Conservation (phyloP, 2,329 filamentous ascomycete species). For the Ophiostoma fasciatum region DNA sequence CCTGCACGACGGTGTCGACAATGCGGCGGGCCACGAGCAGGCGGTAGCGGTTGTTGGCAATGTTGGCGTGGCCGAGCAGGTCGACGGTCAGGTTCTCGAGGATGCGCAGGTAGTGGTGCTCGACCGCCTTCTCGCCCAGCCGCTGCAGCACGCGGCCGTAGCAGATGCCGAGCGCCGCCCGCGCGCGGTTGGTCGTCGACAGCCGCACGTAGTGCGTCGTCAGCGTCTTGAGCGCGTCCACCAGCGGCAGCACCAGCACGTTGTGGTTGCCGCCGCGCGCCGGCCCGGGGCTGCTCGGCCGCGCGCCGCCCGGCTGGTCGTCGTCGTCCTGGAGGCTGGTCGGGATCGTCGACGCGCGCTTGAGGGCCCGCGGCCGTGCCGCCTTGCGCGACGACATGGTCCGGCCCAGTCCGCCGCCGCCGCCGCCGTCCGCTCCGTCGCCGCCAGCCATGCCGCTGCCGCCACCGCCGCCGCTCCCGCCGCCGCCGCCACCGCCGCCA, state of each 20-base stretch:
- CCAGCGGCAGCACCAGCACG: conserved; percentile 53
- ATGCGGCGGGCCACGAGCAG: conserved; percentile 74
- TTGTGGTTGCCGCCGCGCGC: conserved; percentile 56
- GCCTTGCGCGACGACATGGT: conserved; percentile 50
- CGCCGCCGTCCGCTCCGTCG: not conserved
- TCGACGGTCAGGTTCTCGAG: conserved; percentile 69
- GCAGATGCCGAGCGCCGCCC: conserved; percentile 74
- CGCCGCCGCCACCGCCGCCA: not conserved
- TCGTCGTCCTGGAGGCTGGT: conserved; percentile 52
- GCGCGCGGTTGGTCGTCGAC: conserved; percentile 63
- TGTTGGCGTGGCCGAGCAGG: conserved; percentile 58
- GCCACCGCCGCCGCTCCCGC: not conserved
- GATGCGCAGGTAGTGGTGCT: conserved; percentile 68
- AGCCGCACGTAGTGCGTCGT: conserved; percentile 67
- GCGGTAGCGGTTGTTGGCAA: conserved; percentile 75
- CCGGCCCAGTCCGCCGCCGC: conserved; percentile 15
- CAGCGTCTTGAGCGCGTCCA: conserved; percentile 64
- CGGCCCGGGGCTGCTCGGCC: conserved; percentile 60
- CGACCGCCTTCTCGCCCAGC: conserved; percentile 69
- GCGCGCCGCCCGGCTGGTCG: conserved; percentile 37
- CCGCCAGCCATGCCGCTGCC: not conserved
- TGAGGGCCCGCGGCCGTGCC: conserved; percentile 42
- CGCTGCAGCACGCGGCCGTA: conserved; percentile 69
- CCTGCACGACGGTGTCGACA: conserved; percentile 68
- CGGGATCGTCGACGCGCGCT: conserved; percentile 39